Base-by-base conservation (phyloP, 2,329 filamentous ascomycete species). In the Daldinia sp. region DNA sequence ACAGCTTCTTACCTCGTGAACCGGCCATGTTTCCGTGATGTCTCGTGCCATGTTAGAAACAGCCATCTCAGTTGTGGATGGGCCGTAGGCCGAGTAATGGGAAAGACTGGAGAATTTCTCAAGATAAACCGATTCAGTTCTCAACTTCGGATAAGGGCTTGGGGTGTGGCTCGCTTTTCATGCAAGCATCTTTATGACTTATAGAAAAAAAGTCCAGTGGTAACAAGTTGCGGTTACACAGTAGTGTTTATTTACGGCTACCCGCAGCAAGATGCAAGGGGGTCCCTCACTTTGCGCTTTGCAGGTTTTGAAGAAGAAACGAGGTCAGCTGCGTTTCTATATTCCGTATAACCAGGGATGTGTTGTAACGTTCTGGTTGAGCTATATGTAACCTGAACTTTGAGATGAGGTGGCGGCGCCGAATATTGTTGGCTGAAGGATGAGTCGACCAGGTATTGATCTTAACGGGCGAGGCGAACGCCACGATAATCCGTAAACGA, bases 21-120 rank as follows among this genome's bases (percentile, higher is more conserved):
- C 77, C 26, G 87, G 86, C 87, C 87, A 89, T 76, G 80, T 75
- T 26, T 79, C 77, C 20, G 74, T 76, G 60, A 81, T 77, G 33
- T 81, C 79, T 59, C 78, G 73, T 30, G 78, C 77, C 85, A 87
- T 87, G 18, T 37, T 72, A 77, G 74, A 67, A 44, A 37, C 56
- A 26, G n/a, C 41, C 23, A 44, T 35, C 35, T 50, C 18, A 23
- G 60, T 20, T 23, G 44, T 58, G 35, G 26, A 60, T 28, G 37
- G 44, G 51, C 39, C 48, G 66, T 58, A 51, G 48, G 46, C 39
- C 50, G 58, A 60, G 42, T 35, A 65, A 28, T 23, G 53, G 51
- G 39, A 41, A 55, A 51, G 26, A 46, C 26, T 42, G 56, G 54
- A 35, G 13, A 62, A 33, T 44, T 51, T 64, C 51, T 20, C n/a